These are phyloP conservation scores for Cladosporium sp. DNA, from an alignment of 2,329 filamentous ascomycete species.

Conservation along the genomic window DNA sequence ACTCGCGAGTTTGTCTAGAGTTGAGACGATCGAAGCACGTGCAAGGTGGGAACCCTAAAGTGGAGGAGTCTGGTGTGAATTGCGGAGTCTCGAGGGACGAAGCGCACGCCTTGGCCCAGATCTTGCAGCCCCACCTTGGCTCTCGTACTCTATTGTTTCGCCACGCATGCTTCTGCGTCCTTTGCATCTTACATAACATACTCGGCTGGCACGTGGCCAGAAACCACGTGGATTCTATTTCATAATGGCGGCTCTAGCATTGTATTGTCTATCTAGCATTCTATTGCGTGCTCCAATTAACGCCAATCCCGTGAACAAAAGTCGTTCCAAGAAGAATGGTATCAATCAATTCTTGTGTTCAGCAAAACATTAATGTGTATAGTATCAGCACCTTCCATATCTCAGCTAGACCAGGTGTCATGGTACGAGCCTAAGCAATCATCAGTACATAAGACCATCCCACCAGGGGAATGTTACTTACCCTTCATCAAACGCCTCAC, in stretches of 20 bases:
- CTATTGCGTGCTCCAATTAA: no score
- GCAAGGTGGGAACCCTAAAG: background rate
- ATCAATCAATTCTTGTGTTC: no score
- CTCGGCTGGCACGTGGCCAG: background rate
- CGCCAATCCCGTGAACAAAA: no score
- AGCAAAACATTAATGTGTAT: no score
- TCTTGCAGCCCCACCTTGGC: background rate
- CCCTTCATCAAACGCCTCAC: slow-evolving; percentile 45
- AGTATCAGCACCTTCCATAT: background rate
- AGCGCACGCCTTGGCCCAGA: background rate
- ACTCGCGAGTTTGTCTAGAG: background rate
- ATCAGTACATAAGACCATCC: background rate
- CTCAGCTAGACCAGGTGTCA: slow-evolving; percentile 44
- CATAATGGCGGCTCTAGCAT: no score
- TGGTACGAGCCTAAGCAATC: slow-evolving; percentile 36
- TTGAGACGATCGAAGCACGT: background rate
- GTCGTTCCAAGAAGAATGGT: no score
- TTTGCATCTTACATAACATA: background rate
- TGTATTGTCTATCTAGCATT: no score
- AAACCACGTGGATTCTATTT: background rate
- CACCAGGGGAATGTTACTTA: background rate
- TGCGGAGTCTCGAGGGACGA: background rate
- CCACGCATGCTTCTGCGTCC: background rate
- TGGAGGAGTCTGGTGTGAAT: background rate
- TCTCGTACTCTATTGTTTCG: background rate